Percentiles rank a stretch among this genome's conserved stretches.
These are phyloP conservation scores for Larix kaempferi DNA, from an alignment of 75 land plant genomes.

Conservation along the genomic window DNA sequence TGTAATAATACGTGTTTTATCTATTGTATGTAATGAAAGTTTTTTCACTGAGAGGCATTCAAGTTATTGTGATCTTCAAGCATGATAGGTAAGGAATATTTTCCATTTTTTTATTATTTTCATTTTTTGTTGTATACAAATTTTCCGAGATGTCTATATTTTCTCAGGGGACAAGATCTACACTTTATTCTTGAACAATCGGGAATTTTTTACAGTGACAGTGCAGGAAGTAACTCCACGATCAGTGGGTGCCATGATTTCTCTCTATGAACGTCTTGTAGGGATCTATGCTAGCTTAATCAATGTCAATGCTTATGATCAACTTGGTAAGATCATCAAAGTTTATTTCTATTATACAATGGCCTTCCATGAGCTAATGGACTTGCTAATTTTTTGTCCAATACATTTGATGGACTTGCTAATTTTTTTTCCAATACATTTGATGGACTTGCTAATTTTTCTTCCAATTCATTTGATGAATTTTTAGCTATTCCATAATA, in stretches of 20 bases:
- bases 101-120: too few species aligned
- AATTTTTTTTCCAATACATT: too few species aligned
- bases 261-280: conserved; percentile 96
- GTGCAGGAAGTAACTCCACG: conserved; percentile 69
- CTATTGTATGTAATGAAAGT: too few species aligned
- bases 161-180: conserved; percentile 87
- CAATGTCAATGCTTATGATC: conserved; percentile 96
- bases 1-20: too few species aligned
- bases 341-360: background rate
- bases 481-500: background rate
- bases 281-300: conserved; percentile 89
- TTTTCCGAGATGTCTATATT: too few species aligned
- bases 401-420: too few species aligned
- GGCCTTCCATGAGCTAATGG: background rate
- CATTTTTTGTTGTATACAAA: too few species aligned
- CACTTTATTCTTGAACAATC: conserved; percentile 80
- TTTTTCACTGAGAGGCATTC: too few species aligned
- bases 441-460: too few species aligned
- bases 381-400: background rate
- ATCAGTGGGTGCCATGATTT: conserved; percentile 81
- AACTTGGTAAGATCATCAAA: conserved; percentile 61
- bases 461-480: background rate
- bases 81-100: too few species aligned
- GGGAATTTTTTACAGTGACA: conserved; percentile 90
- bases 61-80: too few species aligned